Evolutionary conservation across 2,329 filamentous ascomycete species (phyloP), one percentile per base, ranked within the genome.

Genomic region (Colletotrichum trifolii): DNA sequence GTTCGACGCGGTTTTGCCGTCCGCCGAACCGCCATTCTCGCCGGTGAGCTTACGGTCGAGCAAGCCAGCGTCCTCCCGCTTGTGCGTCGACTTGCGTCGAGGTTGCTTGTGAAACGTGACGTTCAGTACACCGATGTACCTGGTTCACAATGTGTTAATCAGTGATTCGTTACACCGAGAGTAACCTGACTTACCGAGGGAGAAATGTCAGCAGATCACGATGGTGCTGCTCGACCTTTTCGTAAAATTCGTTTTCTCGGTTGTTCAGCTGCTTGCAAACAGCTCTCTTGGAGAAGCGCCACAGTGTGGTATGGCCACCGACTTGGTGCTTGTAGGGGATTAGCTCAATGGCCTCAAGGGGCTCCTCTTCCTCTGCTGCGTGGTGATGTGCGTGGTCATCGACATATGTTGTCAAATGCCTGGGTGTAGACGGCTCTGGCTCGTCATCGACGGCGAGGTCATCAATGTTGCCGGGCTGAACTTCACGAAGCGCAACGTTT

Each of bases 241-340:
- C 96, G 77, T 99, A 99, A 75, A 99, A 99, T 79, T 97, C 93
- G 78, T 99, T 99, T 76, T 99, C 96, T 73, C 95, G 88, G 76
- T 97, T 99, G 77, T 97, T 99, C 73, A 99, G 86, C 79, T 97
- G 94, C 79, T 99, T 99, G 84, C 96, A 99, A 10, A 99, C 94
- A 60, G 96, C 96, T 72, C 94, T 88, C 70, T 93, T 90, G 15
- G 96, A 98, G 75, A 99, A 98, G 46, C 95, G 91, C 86, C 97
- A 99, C 40, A 99, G 87, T 0, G 95, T 97, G 7, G 94, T 97
- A 76, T 99, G 96, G 1, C 96, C 96, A 64, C 96, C 96, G 60
- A 99, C 96, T 78, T 99, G 96, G 78, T 99, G 96, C 70, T 93
- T 93, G 79, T 97, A 99, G 2, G 96, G 96, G 73, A 97, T 97